Evolutionary conservation across 1,139 yeast species (phyloP).

Genomic region (Kodamaea suecica): DNA sequence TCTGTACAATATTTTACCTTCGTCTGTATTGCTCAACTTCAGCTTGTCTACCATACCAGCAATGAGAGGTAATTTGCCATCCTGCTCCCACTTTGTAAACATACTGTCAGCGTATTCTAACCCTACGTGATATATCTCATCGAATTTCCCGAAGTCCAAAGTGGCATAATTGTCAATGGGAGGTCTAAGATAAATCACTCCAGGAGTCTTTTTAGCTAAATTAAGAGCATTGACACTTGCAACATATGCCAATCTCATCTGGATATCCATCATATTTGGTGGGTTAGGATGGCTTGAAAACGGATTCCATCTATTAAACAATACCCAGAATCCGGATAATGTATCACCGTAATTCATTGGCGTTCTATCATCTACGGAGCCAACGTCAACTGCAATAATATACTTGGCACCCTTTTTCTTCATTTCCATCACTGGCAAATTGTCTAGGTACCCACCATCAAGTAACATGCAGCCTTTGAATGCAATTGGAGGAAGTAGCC

Average conservation of each 20-base stretch:
- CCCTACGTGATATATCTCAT: slow-evolving; percentile 84
- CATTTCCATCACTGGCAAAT: slow-evolving; percentile 91
- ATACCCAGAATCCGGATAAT: slow-evolving; percentile 86
- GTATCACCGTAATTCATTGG: slow-evolving; percentile 94
- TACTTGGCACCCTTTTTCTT: slow-evolving; percentile 80
- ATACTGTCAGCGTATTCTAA: slow-evolving; percentile 64
- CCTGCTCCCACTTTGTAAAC: slow-evolving; percentile 51
- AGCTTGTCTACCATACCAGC: slow-evolving; percentile 47
- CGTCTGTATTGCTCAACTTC: slow-evolving; percentile 14
- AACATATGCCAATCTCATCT: slow-evolving; percentile 88
- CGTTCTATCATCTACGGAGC: slow-evolving; percentile 87
- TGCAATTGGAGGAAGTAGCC: slow-evolving; percentile 83
- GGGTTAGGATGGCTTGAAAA: slow-evolving; percentile 83
- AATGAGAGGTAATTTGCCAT: slow-evolving; percentile 58
- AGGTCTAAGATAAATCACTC: slow-evolving; percentile 88
- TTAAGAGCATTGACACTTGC: slow-evolving; percentile 93
- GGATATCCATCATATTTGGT: slow-evolving; percentile 94
- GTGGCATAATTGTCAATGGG: slow-evolving; percentile 93
- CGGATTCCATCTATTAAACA: slow-evolving; percentile 86
- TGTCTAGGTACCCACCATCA: slow-evolving; percentile 96
- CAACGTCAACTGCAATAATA: slow-evolving; percentile 95
- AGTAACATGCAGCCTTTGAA: slow-evolving; percentile 89
- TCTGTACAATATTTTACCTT: slow-evolving; percentile 38
- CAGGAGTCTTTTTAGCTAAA: slow-evolving; percentile 77
- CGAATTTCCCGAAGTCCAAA: slow-evolving; percentile 86